Evolutionary conservation across 1,139 yeast genomes (phyloP).

Genomic region (Geotrichum histeridarum): DNA sequence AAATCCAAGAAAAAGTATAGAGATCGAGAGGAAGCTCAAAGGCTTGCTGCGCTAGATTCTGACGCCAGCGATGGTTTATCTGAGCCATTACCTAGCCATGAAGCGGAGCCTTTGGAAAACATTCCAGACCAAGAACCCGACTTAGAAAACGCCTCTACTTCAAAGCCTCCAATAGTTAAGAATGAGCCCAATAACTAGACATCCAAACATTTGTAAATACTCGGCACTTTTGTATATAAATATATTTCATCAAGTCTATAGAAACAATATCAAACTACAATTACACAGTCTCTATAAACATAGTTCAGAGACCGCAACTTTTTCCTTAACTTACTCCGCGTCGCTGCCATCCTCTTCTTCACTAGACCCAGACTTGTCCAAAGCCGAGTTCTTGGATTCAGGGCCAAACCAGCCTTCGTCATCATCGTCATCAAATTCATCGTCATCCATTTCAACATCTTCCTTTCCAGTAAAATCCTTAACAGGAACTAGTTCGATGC

Average conservation of each 20-base stretch:
- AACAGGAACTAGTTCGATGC: conserved; percentile 13
- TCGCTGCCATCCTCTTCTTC: conserved; percentile 25
- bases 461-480: conserved; percentile 24
- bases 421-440: conserved; percentile 22
- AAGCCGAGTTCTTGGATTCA: conserved; percentile 29
- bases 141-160: not conserved
- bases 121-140: not conserved
- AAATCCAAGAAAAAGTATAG: conserved; percentile 32
- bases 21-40: conserved; percentile 10
- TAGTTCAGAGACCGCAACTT: not conserved
- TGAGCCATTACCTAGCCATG: not conserved
- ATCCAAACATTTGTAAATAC: not conserved
- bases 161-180: not conserved
- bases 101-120: not conserved
- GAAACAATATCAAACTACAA: not conserved
- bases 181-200: not conserved
- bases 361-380: conserved; percentile 15
- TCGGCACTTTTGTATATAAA: not conserved
- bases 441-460: conserved; percentile 22
- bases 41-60: not conserved
- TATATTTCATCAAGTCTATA: not conserved
- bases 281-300: not conserved
- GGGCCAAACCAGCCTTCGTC: conserved; percentile 47
- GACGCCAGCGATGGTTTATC: not conserved
- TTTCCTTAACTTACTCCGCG: conserved; percentile 21